Base-by-base conservation (phyloP, 23 red algal genomes). In the Porphyridium purpureum region DNA sequence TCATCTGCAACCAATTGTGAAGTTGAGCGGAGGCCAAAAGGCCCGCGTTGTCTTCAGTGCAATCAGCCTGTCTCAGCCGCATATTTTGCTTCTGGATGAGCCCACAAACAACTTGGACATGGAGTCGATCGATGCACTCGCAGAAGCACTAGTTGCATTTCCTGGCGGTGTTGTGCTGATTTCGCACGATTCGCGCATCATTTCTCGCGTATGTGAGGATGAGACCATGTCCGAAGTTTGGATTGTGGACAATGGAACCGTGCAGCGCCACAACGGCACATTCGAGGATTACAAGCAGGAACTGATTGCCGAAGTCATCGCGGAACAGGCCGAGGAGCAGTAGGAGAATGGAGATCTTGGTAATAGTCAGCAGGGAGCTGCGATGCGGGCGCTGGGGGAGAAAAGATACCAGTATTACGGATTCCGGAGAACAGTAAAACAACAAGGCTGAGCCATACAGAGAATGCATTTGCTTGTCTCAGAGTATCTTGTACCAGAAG, bases 41-140 rank as follows among this genome's bases (percentile, higher is more conserved):
- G 42, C 49, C n/a, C 42, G 72, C 0, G 62, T 69, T 17, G 55
- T 35, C 25, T 67, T 78, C 23, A 55, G 59, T 0, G 50, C 51
- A 8, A 69, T 69, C 38, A 54, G 40, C 0, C 40, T 24, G 5
- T 52, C 31, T 21, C 26, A 21, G 19, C 72, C 72, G 31, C 57
- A 62, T 46, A 31, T 78, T 29, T 36, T 78, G 52, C 42, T 67
- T 15, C 50, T 78, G 4, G 72, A 78, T 46, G 72, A 78, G 63
- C 55, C 57, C 7, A 78, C 72, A 20, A 78, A 78, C 30, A 51
- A 78, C 50, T 44, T 72, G 29, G 59, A 83, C 33, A 65, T 62
- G 30, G 66, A 62, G 44, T 72, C 65, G 24, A 60, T 75, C 4
- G 64, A 50, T 19, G 52, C 60, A 21, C 56, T 82, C 11, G 67